Conservation (phyloP, 2,329 filamentous ascomycete genomes). For the Aspergillus sclerotialis region DNA sequence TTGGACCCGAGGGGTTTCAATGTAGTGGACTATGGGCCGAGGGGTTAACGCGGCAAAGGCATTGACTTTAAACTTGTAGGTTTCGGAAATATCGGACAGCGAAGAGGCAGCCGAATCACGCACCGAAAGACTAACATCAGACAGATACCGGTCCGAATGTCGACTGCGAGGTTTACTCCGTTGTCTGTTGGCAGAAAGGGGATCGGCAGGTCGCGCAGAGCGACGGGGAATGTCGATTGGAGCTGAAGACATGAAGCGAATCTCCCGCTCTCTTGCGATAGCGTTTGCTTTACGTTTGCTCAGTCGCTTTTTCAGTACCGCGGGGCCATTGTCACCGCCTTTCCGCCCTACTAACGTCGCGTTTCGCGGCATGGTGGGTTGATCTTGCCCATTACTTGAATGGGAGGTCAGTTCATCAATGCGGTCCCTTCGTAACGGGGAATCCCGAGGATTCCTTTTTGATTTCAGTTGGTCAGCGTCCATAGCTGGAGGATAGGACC, state of each 20-base stretch:
- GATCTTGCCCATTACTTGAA: constrained; percentile 30
- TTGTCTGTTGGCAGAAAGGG: constrained; percentile 41
- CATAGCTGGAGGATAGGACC: constrained; percentile 14
- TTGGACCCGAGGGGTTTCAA: constrained; percentile 56
- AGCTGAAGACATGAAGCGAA: constrained; percentile 71
- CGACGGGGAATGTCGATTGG: constrained; percentile 57
- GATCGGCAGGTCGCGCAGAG: constrained; percentile 44
- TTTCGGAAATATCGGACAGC: constrained; percentile 68
- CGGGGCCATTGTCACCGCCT: constrained; percentile 46
- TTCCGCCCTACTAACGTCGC: constrained; percentile 52
- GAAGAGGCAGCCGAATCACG: constrained; percentile 69
- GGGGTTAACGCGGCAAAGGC: constrained; percentile 75
- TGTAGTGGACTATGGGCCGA: constrained; percentile 72
- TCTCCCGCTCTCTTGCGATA: constrained; percentile 74
- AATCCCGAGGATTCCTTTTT: constrained; percentile 8
- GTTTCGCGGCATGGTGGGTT: constrained; percentile 38
- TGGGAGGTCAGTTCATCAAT: constrained; percentile 25
- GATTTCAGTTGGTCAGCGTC: constrained; percentile 15
- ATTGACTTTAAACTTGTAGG: constrained; percentile 72
- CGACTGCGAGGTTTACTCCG: constrained; percentile 50
- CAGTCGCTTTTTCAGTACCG: constrained; percentile 59
- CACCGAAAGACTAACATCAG: constrained; percentile 67
- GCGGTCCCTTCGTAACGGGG: constrained; percentile 6
- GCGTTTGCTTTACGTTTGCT: constrained; percentile 73
- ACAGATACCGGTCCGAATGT: constrained; percentile 56